phyloP scores from a whole-genome alignment of 352 stramenopile species.

The Phytopythium cucurbitacearum region DNA sequence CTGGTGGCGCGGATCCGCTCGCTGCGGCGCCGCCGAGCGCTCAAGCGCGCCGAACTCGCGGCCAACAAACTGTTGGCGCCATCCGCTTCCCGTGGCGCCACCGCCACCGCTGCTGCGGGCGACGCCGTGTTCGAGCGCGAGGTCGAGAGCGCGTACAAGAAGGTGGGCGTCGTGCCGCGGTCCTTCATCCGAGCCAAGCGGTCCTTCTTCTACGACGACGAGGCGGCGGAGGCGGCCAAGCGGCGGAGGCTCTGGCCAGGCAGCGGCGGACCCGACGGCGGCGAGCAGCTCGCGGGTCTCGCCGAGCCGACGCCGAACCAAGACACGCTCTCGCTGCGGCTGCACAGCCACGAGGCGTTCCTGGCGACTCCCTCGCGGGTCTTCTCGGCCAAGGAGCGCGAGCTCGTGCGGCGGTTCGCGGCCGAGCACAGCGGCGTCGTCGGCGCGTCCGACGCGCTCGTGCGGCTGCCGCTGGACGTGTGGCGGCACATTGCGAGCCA shows the following conservation, averaged over 20 bases:
- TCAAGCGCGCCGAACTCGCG: slow-evolving; percentile 42
- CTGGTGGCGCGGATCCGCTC: slow-evolving; percentile 32
- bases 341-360: slow-evolving; percentile 60
- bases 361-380: slow-evolving; percentile 33
- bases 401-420: slow-evolving; percentile 47
- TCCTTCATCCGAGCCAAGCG: slow-evolving; percentile 52
- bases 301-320: slow-evolving; percentile 43
- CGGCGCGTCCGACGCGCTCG: not conserved
- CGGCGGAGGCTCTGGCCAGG: slow-evolving; percentile 5
- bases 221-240: slow-evolving; percentile 11
- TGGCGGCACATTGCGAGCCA: slow-evolving; percentile 47
- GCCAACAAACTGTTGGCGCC: slow-evolving; percentile 29
- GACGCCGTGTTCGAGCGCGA: slow-evolving; percentile 22
- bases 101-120: not conserved
- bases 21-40: slow-evolving; percentile 45
- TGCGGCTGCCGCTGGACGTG: slow-evolving; percentile 29
- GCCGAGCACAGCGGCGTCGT: not conserved
- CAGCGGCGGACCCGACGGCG: not conserved
- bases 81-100: not conserved
- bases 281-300: slow-evolving; percentile 3
- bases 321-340: slow-evolving; percentile 45
- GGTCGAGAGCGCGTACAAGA: slow-evolving; percentile 28
- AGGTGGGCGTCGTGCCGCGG: slow-evolving; percentile 27
- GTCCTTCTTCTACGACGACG: slow-evolving; percentile 65
- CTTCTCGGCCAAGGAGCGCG: slow-evolving; percentile 58